Conservation (phyloP, 176 grass and related monocot genomes). For the Aegilops bicornis region DNA sequence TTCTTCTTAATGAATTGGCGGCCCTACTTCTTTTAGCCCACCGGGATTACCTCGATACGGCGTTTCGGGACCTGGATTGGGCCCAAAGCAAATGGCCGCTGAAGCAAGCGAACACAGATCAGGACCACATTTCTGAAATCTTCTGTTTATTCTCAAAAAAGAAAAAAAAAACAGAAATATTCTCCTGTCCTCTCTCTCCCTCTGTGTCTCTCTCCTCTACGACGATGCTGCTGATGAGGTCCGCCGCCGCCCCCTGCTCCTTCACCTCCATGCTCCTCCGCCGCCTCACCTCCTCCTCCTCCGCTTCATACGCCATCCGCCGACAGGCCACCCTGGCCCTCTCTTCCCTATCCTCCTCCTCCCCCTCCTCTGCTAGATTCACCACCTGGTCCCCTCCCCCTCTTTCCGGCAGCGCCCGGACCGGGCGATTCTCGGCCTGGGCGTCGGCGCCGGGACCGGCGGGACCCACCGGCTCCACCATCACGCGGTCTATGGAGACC, state of each 20-base stretch:
- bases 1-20: too few species aligned
- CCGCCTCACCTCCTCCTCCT: background rate
- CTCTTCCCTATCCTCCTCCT: background rate
- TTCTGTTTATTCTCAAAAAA: too few species aligned
- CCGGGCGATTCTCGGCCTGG: slow-evolving; percentile 36
- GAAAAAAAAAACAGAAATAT: background rate
- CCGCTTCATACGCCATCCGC: background rate
- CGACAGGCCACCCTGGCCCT: background rate
- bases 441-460: slow-evolving; percentile 25
- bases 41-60: too few species aligned
- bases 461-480: slow-evolving; percentile 32
- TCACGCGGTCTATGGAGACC: slow-evolving; percentile 43
- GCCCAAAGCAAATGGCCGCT: background rate
- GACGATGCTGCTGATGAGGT: slow-evolving; percentile 48
- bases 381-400: background rate
- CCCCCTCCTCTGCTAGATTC: background rate
- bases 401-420: background rate
- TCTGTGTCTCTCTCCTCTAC: background rate
- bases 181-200: background rate
- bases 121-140: background rate
- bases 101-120: background rate
- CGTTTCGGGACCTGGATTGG: background rate
- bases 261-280: slow-evolving; percentile 34
- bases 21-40: background rate
- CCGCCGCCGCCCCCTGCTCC: slow-evolving; percentile 34